Evolutionary conservation across 306 rosid genomes (phyloP).

Genomic region (Macrotyloma uniflorum): DNA sequence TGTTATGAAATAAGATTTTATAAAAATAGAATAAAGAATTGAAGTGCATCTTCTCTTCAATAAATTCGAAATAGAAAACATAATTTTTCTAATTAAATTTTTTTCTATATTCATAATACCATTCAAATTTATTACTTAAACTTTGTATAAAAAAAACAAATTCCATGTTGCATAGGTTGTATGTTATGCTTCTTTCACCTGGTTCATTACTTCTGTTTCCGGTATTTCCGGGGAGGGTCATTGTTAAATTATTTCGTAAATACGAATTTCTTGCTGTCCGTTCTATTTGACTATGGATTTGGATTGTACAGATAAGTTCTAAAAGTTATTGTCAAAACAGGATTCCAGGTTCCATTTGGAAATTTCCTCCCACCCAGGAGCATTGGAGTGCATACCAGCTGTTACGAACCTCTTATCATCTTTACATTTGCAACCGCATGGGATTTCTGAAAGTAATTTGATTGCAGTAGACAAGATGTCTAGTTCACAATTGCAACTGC

Average conservation of each 20-base stretch:
- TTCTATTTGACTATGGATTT: background rate
- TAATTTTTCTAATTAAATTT: no score
- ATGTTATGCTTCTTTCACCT: no score
- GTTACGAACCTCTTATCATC: background rate
- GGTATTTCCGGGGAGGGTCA: background rate
- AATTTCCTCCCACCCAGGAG: conserved; percentile 6
- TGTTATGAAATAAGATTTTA: no score
- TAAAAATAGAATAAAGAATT: no score
- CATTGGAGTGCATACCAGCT: background rate
- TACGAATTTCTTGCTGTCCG: background rate
- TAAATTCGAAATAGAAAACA: no score
- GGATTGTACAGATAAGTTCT: background rate
- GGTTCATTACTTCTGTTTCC: background rate
- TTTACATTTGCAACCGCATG: background rate
- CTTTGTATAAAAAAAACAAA: no score
- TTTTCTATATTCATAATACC: no score
- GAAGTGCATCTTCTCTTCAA: no score
- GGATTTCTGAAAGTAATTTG: background rate
- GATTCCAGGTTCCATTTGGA: background rate
- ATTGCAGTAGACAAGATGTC: background rate
- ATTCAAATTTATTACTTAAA: no score
- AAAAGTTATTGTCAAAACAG: conserved; percentile 11
- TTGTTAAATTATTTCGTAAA: conserved; percentile 12
- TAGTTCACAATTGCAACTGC: no score
- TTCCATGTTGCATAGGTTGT: no score